These are phyloP conservation scores for Lactifluus hygrophoroides DNA, from an alignment of 768 basidiomycete species.

Conservation along the genomic window DNA sequence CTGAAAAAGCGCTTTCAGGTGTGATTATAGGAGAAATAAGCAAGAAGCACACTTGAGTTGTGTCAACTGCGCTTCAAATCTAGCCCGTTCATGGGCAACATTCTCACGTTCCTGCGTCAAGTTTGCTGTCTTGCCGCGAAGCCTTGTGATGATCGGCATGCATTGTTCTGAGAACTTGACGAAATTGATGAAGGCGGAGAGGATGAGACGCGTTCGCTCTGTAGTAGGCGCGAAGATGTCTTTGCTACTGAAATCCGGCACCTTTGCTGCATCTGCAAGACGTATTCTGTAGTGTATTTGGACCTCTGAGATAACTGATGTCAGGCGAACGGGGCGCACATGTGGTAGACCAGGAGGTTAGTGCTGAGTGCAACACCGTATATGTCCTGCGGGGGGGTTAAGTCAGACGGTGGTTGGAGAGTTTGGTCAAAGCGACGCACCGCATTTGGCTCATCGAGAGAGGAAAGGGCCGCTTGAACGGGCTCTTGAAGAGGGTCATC, in stretches of 20 bases:
- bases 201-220: constrained; percentile 61
- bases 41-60: constrained; percentile 43
- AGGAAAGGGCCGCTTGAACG: constrained; percentile 43
- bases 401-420: not conserved
- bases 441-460: constrained; percentile 40
- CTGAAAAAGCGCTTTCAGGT: not conserved
- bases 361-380: constrained; percentile 49
- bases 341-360: constrained; percentile 61
- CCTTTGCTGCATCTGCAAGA: constrained; percentile 62
- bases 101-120: constrained; percentile 56
- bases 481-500: constrained; percentile 52
- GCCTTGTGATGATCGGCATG: constrained; percentile 47
- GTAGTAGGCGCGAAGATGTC: constrained; percentile 69
- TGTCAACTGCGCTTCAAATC: constrained; percentile 44
- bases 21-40: not conserved
- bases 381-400: constrained; percentile 43
- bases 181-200: constrained; percentile 91
- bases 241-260: constrained; percentile 67
- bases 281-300: constrained; percentile 40
- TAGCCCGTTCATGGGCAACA: constrained; percentile 38
- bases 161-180: constrained; percentile 82
- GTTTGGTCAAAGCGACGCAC: constrained; percentile 30
- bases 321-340: constrained; percentile 35
- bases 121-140: constrained; percentile 51
- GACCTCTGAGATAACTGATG: not conserved